Percentiles rank a stretch among this genome's conserved stretches.
Evolutionary conservation across 495 filamentous ascomycete species (phyloP).

Genomic region (Xylaria acuta): DNA sequence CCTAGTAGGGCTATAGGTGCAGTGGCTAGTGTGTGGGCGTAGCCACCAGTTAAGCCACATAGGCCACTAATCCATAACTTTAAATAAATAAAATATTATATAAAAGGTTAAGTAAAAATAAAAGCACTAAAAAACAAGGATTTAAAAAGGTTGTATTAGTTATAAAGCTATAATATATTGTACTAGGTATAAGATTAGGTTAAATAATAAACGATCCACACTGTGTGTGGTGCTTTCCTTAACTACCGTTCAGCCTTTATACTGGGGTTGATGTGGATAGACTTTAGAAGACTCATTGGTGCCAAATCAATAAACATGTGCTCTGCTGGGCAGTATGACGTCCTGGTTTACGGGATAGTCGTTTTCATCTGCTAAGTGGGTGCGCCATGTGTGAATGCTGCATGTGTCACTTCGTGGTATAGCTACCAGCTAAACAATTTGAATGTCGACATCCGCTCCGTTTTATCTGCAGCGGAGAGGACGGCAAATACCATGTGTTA

Average conservation of each 20-base stretch:
- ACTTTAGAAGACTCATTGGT: conserved; percentile 19
- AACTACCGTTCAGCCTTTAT: conserved; percentile 18
- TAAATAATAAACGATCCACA: too few relatives aligned
- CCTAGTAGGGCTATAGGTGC: too few relatives aligned
- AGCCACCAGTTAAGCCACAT: too few relatives aligned
- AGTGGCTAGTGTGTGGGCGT: too few relatives aligned
- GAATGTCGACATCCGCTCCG: not conserved
- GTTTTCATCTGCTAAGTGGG: not conserved
- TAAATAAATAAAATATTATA: too few relatives aligned
- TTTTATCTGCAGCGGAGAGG: not conserved
- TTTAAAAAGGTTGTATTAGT: too few relatives aligned
- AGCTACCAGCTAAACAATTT: not conserved
- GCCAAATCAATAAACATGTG: conserved; percentile 18
- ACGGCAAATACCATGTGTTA: not conserved
- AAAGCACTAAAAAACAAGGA: too few relatives aligned
- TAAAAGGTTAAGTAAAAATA: too few relatives aligned
- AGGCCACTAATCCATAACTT: too few relatives aligned
- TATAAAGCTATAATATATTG: too few relatives aligned
- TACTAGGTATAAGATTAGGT: too few relatives aligned
- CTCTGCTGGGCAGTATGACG: conserved; percentile 12
- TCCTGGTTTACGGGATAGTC: not conserved
- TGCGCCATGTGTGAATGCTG: conserved; percentile 18
- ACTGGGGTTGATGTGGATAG: conserved; percentile 17
- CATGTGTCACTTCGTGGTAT: conserved; percentile 13
- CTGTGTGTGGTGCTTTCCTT: too few relatives aligned